Percentiles rank a stretch among this genome's conserved stretches.
Conservation (phyloP, 805 yeast species). For the Lachancea lanzarotensis region DNA sequence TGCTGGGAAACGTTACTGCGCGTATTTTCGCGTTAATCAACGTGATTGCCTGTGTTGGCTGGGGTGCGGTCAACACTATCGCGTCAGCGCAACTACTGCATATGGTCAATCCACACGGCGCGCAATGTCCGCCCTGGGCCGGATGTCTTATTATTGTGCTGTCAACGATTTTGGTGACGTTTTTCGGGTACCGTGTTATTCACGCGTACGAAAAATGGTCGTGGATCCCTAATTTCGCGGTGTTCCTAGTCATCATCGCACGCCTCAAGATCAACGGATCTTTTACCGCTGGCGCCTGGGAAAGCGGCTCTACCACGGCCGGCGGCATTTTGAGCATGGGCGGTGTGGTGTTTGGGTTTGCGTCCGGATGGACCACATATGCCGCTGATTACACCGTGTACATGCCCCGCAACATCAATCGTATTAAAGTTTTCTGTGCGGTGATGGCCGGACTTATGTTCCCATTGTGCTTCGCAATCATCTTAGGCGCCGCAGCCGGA, state of each 20-base stretch:
- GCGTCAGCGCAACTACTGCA: conserved; percentile 79
- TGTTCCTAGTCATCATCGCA: conserved; percentile 72
- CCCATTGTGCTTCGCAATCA: conserved; percentile 68
- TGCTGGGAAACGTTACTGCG: conserved; percentile 69
- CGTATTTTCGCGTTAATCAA: conserved; percentile 74
- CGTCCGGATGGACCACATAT: conserved; percentile 91
- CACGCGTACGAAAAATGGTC: conserved; percentile 79
- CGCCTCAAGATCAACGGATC: conserved; percentile 62
- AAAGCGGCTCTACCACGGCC: conserved; percentile 60
- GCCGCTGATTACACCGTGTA: conserved; percentile 91
- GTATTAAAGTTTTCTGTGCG: conserved; percentile 53
- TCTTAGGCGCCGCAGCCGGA: conserved; percentile 81
- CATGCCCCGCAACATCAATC: conserved; percentile 61
- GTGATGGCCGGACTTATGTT: conserved; percentile 56
- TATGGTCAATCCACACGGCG: conserved; percentile 55
- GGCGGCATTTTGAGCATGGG: conserved; percentile 77
- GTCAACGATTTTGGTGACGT: conserved; percentile 63
- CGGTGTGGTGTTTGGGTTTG: conserved; percentile 77
- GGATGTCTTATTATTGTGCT: conserved; percentile 71
- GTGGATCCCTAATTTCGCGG: conserved; percentile 77
- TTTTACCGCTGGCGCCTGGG: conserved; percentile 48
- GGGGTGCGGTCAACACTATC: conserved; percentile 92
- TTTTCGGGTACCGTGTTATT: conserved; percentile 79
- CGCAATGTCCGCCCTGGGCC: conserved; percentile 78
- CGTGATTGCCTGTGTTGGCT: conserved; percentile 82